Evolutionary conservation across 352 stramenopile species (phyloP).

Genomic region (Pythium pectinolyticum): DNA sequence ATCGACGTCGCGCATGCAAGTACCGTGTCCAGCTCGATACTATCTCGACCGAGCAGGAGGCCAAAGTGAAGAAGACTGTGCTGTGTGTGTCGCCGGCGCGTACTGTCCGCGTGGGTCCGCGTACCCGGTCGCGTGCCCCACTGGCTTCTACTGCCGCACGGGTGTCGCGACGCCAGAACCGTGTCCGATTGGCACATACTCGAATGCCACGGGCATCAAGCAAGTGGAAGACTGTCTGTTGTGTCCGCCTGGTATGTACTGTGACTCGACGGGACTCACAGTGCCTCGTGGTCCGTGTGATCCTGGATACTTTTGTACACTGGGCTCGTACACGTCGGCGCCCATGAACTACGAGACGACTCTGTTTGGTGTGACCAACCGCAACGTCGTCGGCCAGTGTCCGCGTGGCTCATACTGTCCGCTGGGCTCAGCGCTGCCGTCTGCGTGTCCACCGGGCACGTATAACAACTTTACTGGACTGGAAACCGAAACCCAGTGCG

Average conservation of each 20-base stretch:
- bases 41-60: constrained; percentile 69
- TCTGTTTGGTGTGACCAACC: constrained; percentile 63
- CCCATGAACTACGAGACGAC: constrained; percentile 79
- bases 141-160: constrained; percentile 88
- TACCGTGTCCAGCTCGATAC: constrained; percentile 76
- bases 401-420: constrained; percentile 71
- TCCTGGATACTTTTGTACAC: constrained; percentile 90
- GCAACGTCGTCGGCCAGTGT: constrained; percentile 67
- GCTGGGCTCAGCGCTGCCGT: constrained; percentile 54
- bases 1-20: constrained; percentile 65
- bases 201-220: constrained; percentile 71
- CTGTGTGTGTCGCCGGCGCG: constrained; percentile 62
- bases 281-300: constrained; percentile 76
- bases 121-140: constrained; percentile 66
- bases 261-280: constrained; percentile 82
- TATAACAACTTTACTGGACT: constrained; percentile 78
- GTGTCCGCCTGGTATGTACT: constrained; percentile 91
- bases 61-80: constrained; percentile 69
- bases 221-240: constrained; percentile 82
- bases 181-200: constrained; percentile 90
- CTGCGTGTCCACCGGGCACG: constrained; percentile 70
- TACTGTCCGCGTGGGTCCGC: constrained; percentile 69
- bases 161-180: constrained; percentile 69
- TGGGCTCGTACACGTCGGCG: constrained; percentile 87
- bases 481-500: constrained; percentile 68